phyloP scores from a whole-genome alignment of 1,284 basidiomycete species.

The Chalciporus piperatoides region DNA sequence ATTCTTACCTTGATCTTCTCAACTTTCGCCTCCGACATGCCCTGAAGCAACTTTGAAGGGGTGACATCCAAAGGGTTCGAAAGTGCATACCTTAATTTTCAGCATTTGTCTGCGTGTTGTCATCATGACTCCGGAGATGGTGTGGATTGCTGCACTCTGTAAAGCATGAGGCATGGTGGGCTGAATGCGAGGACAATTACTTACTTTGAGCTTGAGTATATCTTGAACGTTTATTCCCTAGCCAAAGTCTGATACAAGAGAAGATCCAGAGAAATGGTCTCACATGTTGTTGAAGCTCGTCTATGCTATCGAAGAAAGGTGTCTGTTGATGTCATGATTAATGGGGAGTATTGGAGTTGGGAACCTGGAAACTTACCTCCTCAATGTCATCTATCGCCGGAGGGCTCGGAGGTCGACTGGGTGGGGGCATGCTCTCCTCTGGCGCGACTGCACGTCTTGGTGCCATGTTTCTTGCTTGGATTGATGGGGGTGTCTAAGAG shows the following conservation, averaged over 20 bases:
- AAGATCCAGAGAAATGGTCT: conserved; percentile 21
- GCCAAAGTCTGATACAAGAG: conserved; percentile 6
- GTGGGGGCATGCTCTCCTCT: conserved; percentile 32
- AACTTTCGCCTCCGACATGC: conserved; percentile 88
- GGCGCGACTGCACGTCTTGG: conserved; percentile 27
- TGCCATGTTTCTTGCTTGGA: conserved; percentile 17
- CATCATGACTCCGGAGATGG: conserved; percentile 79
- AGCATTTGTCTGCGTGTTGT: conserved; percentile 82
- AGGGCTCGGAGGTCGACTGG: conserved; percentile 40
- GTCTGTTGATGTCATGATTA: conserved; percentile 33
- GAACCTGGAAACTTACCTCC: conserved; percentile 33
- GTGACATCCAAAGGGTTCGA: conserved; percentile 10
- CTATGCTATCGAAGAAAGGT: conserved; percentile 72
- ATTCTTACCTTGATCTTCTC: conserved; percentile 83
- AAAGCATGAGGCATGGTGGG: conserved; percentile 3
- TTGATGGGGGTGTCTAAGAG: background rate
- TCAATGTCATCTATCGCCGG: conserved; percentile 40
- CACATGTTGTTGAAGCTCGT: conserved; percentile 87
- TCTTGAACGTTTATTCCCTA: conserved; percentile 95
- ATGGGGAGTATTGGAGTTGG: background rate
- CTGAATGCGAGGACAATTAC: background rate
- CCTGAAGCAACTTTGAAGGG: conserved; percentile 40
- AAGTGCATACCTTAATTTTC: conserved; percentile 76
- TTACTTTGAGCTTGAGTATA: conserved; percentile 88
- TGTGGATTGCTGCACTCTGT: conserved; percentile 73